Percentiles rank a stretch among this genome's conserved stretches.
Conservation (phyloP, 176 grass and related monocot genomes). For the Phoenix dactylifera region DNA sequence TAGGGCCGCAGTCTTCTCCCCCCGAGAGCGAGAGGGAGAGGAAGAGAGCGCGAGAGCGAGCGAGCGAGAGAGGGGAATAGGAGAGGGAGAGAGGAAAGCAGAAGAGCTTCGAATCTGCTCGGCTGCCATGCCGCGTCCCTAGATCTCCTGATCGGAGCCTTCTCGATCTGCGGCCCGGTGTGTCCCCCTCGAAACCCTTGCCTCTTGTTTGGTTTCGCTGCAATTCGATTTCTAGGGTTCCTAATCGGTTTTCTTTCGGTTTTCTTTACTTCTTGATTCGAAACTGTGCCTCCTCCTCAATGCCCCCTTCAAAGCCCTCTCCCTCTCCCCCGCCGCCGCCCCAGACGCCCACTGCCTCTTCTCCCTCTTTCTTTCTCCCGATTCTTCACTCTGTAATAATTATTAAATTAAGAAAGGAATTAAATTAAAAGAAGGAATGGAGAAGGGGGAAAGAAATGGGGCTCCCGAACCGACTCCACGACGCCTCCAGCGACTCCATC, state of each 20-base stretch:
- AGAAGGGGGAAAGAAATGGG: too few relatives aligned
- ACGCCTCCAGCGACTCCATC: too few relatives aligned
- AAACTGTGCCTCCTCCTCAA: too few relatives aligned
- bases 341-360: too few relatives aligned
- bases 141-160: conserved; percentile 73
- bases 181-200: conserved; percentile 26
- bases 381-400: too few relatives aligned
- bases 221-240: conserved; percentile 20
- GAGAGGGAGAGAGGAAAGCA: background rate
- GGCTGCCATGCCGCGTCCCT: background rate
- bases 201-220: background rate
- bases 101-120: background rate
- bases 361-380: too few relatives aligned
- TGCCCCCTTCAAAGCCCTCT: too few relatives aligned
- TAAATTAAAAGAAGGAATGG: too few relatives aligned
- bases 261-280: conserved; percentile 7
- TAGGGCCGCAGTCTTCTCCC: conserved; percentile 31
- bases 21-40: conserved; percentile 4
- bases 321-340: too few relatives aligned
- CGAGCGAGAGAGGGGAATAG: conserved; percentile 17
- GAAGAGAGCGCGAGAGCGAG: conserved; percentile 8
- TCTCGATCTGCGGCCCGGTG: conserved; percentile 21
- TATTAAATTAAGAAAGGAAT: too few relatives aligned
- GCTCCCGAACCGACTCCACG: too few relatives aligned
- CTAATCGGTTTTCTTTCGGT: background rate